phyloP scores from a whole-genome alignment of 495 filamentous ascomycete species.

The Lophiostoma macrostomum region DNA sequence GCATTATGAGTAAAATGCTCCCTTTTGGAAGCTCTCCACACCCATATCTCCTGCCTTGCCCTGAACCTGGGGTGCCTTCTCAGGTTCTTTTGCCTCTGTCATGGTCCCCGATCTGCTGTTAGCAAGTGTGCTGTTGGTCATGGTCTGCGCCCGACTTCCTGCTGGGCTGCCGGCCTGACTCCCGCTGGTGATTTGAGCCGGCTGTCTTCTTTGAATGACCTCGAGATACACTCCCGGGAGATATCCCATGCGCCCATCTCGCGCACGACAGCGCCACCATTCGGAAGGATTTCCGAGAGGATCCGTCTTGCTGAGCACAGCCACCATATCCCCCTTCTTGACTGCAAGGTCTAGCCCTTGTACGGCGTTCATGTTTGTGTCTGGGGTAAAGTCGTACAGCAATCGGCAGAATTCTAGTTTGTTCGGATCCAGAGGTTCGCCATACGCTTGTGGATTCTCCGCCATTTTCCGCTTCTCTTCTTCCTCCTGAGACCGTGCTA shows the following conservation, averaged over 20 bases:
- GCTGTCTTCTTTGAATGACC: conserved; percentile 66
- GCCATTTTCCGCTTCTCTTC: conserved; percentile 62
- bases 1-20: conserved; percentile 76
- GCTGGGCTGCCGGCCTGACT: conserved; percentile 47
- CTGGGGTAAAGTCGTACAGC: conserved; percentile 87
- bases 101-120: conserved; percentile 41
- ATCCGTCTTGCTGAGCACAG: conserved; percentile 88
- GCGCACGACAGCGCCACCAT: conserved; percentile 96
- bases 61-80: conserved; percentile 46
- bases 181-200: conserved; percentile 49
- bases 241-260: conserved; percentile 88
- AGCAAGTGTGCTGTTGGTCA: conserved; percentile 46
- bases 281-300: conserved; percentile 87
- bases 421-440: conserved; percentile 64
- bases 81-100: conserved; percentile 52
- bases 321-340: conserved; percentile 93
- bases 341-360: conserved; percentile 84
- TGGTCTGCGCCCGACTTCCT: conserved; percentile 44
- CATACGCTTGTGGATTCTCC: conserved; percentile 45
- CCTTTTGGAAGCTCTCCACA: conserved; percentile 87
- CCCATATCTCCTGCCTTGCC: conserved; percentile 56
- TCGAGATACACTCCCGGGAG: conserved; percentile 87
- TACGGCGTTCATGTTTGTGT: conserved; percentile 44
- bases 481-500: conserved; percentile 80
- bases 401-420: conserved; percentile 95